Evolutionary conservation across 371 early-diverging fungal genomes (phyloP).

Genomic region (Umbelopsis sp.): DNA sequence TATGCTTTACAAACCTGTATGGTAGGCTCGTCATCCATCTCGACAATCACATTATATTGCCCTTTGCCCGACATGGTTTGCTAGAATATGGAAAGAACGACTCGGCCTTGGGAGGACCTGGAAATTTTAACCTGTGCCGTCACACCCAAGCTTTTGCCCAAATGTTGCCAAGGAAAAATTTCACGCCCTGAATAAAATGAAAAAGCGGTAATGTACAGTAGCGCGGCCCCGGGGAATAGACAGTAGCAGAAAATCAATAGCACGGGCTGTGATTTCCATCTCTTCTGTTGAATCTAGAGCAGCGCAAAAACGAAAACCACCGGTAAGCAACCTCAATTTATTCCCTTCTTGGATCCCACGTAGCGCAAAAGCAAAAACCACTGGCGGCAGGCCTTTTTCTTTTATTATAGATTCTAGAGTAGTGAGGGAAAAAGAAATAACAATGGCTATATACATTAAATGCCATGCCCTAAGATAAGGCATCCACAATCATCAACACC

Average conservation of each 20-base stretch:
- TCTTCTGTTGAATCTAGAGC: no score
- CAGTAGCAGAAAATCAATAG: no score
- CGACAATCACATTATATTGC: conserved; percentile 57
- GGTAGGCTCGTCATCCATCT: conserved; percentile 52
- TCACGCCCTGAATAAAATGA: background rate
- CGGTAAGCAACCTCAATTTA: no score
- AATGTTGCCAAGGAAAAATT: background rate
- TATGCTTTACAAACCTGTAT: conserved; percentile 31
- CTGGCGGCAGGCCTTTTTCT: background rate
- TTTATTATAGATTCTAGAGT: background rate
- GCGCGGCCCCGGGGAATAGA: no score
- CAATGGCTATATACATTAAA: conserved; percentile 12
- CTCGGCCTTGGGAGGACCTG: no score
- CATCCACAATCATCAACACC: conserved; percentile 45
- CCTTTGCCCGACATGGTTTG: conserved; percentile 34
- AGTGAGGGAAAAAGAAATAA: background rate
- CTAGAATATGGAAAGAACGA: background rate
- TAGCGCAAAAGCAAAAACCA: background rate
- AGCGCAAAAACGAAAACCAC: no score
- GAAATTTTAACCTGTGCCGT: background rate
- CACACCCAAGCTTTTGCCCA: background rate
- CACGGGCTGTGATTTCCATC: no score
- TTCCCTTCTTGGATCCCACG: no score
- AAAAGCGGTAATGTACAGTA: no score
- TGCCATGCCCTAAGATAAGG: conserved; percentile 22